These are phyloP conservation scores for Gaeumannomyces sp. DNA, from an alignment of 2,329 filamentous ascomycete genomes.

Conservation along the genomic window DNA sequence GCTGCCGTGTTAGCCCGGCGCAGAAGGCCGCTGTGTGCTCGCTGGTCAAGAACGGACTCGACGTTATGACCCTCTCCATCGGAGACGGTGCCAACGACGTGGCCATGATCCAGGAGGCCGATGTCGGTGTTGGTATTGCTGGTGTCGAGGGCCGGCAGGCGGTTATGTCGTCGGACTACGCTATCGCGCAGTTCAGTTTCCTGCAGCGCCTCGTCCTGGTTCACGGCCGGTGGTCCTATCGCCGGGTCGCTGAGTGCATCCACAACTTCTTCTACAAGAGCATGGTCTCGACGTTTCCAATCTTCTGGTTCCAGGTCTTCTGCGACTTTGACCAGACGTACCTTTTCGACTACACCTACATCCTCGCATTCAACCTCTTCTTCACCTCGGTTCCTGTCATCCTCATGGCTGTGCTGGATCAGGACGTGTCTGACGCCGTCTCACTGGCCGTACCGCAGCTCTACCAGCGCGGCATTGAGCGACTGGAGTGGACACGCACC, in stretches of 20 bases:
- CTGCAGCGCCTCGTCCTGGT: constrained; percentile 79
- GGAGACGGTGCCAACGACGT: constrained; percentile 95
- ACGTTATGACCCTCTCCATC: constrained; percentile 92
- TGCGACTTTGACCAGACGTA: constrained; percentile 96
- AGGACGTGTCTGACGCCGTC: constrained; percentile 91
- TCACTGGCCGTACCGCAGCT: constrained; percentile 92
- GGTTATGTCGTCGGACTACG: constrained; percentile 94
- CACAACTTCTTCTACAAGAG: constrained; percentile 99
- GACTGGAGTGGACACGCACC: constrained; percentile 87
- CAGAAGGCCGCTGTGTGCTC: constrained; percentile 96
- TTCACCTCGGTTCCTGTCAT: constrained; percentile 95
- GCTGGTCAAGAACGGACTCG: constrained; percentile 90
- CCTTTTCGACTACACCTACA: constrained; percentile 96
- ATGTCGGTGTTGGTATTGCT: constrained; percentile 93
- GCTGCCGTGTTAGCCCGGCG: constrained; percentile 92
- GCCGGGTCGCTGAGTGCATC: constrained; percentile 84
- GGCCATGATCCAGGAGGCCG: constrained; percentile 95
- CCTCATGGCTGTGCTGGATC: constrained; percentile 92
- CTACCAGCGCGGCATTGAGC: constrained; percentile 91
- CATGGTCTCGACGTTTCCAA: constrained; percentile 91
- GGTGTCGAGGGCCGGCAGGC: constrained; percentile 89
- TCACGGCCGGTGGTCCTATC: constrained; percentile 94
- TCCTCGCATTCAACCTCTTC: constrained; percentile 90
- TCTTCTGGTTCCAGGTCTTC: constrained; percentile 97
- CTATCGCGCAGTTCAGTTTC: constrained; percentile 90